phyloP scores from a whole-genome alignment of 768 basidiomycete genomes.

The Suillus subalutaceus region DNA sequence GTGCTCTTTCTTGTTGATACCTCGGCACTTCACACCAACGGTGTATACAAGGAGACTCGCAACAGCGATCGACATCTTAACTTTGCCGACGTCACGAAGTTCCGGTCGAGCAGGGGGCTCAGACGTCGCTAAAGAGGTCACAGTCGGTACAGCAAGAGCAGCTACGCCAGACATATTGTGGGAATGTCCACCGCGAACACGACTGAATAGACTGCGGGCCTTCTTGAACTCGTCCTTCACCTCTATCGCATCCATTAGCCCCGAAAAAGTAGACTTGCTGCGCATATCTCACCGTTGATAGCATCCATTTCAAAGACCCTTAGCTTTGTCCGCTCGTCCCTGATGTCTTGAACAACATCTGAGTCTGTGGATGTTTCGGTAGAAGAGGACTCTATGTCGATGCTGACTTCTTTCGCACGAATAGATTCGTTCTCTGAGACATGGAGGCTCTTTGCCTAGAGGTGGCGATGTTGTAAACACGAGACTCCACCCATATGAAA shows the following conservation, averaged over 20 bases:
- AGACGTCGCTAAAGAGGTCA: slow-evolving; percentile 17
- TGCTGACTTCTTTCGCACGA: slow-evolving; percentile 32
- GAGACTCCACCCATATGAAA: background rate
- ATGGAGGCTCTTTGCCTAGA: slow-evolving; percentile 78
- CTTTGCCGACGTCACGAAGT: slow-evolving; percentile 38
- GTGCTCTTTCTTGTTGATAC: slow-evolving; percentile 81
- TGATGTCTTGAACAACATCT: slow-evolving; percentile 27
- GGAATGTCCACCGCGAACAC: slow-evolving; percentile 38
- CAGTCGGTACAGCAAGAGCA: slow-evolving; percentile 16
- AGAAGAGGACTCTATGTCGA: slow-evolving; percentile 47
- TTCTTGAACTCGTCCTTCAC: slow-evolving; percentile 43
- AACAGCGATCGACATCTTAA: slow-evolving; percentile 75
- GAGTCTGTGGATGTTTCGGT: slow-evolving; percentile 41
- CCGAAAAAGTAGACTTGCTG: background rate
- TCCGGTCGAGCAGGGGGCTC: slow-evolving; percentile 22
- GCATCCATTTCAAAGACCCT: slow-evolving; percentile 35
- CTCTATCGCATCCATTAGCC: slow-evolving; percentile 27
- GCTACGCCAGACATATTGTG: slow-evolving; percentile 21
- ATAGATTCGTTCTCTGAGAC: slow-evolving; percentile 44
- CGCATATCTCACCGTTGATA: slow-evolving; percentile 35
- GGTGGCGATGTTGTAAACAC: slow-evolving; percentile 8
- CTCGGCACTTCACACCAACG: slow-evolving; percentile 92
- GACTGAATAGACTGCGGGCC: slow-evolving; percentile 44
- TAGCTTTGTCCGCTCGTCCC: slow-evolving; percentile 30
- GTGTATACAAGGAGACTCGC: slow-evolving; percentile 87